Evolutionary conservation across 116 monocot species (phyloP).

Genomic region (Zostera marina): DNA sequence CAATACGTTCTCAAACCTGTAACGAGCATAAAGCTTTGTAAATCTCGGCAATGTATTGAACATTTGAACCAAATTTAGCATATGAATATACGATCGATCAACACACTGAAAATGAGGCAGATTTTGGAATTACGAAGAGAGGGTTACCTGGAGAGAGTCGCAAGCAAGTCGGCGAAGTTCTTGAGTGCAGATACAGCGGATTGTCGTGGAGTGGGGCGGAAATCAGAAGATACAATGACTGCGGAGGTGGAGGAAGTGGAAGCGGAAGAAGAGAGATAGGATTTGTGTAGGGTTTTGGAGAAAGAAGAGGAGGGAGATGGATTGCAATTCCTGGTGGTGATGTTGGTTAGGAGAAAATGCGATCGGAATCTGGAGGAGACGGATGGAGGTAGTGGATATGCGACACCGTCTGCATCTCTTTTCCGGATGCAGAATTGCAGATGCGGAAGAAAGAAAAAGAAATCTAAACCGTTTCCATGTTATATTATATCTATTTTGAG

Average conservation of each 20-base stretch:
- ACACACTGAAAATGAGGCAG: neutral
- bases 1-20: slow-evolving; percentile 40
- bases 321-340: neutral
- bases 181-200: slow-evolving; percentile 3
- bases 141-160: slow-evolving; percentile 5
- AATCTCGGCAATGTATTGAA: neutral
- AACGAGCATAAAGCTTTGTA: neutral
- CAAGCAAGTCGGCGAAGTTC: neutral
- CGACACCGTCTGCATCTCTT: too few relatives aligned
- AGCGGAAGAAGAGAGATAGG: neutral
- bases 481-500: too few relatives aligned
- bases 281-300: neutral
- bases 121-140: neutral
- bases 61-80: neutral
- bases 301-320: neutral
- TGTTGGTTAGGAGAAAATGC: neutral
- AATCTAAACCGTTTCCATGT: too few relatives aligned
- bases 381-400: too few relatives aligned
- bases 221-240: neutral
- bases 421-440: too few relatives aligned
- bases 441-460: too few relatives aligned
- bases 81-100: too few relatives aligned
- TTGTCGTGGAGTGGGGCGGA: neutral
- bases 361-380: neutral
- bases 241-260: neutral